These are phyloP conservation scores for Rosellinia necatrix DNA, from an alignment of 2,329 filamentous ascomycete genomes.

Conservation along the genomic window DNA sequence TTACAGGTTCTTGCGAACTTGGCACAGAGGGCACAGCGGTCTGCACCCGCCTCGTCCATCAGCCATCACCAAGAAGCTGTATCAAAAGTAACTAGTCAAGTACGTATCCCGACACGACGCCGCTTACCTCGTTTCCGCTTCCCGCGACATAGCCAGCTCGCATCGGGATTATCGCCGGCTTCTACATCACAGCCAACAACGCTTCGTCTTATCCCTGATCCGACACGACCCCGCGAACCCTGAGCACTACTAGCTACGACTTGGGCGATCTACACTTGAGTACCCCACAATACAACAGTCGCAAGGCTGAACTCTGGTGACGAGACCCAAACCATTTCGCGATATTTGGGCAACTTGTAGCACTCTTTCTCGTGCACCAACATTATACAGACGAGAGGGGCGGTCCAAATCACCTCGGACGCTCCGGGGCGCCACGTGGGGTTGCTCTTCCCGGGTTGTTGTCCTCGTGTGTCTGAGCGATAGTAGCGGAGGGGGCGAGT, in stretches of 20 bases:
- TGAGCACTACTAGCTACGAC: slow-evolving; percentile 19
- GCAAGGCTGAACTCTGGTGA: slow-evolving; percentile 36
- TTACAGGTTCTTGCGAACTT: slow-evolving; percentile 16
- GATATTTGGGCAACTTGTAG: slow-evolving; percentile 15
- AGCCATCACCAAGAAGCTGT: slow-evolving; percentile 33
- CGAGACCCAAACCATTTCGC: slow-evolving; percentile 27
- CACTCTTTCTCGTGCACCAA: slow-evolving; percentile 28
- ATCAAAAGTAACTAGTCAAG: slow-evolving; percentile 26
- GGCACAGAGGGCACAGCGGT: slow-evolving; percentile 37
- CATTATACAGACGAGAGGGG: slow-evolving; percentile 31
- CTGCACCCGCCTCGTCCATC: slow-evolving; percentile 39
- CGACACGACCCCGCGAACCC: slow-evolving; percentile 15
- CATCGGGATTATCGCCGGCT: too few relatives aligned
- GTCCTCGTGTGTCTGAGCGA: slow-evolving; percentile 45
- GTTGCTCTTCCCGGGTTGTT: slow-evolving; percentile 51
- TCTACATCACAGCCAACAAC: too few relatives aligned
- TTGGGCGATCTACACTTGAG: slow-evolving; percentile 13
- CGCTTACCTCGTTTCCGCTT: slow-evolving; percentile 12
- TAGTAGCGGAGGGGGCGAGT: slow-evolving; percentile 62
- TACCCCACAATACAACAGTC: slow-evolving; percentile 28
- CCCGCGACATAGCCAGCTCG: too few relatives aligned
- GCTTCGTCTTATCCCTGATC: slow-evolving; percentile 6
- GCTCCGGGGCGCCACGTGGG: slow-evolving; percentile 39
- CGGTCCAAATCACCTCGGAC: slow-evolving; percentile 38
- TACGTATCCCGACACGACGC: slow-evolving; percentile 7